phyloP scores from a whole-genome alignment of 805 yeast genomes.

The Torulaspora maleeae region DNA sequence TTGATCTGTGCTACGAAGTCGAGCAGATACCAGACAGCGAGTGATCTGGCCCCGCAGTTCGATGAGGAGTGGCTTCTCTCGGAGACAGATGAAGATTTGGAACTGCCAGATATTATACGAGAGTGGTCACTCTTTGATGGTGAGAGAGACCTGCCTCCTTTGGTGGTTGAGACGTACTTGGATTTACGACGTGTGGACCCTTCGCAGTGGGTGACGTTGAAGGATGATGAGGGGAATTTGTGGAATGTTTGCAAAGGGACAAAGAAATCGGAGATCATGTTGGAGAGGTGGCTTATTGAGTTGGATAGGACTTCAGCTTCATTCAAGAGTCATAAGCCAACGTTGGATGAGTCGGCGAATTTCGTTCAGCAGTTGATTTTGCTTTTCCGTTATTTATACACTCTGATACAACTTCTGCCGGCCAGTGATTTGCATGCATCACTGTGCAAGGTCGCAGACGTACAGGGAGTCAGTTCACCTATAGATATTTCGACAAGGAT shows the following conservation, averaged over 20 bases:
- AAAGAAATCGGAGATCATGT: constrained; percentile 75
- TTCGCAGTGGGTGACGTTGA: constrained; percentile 54
- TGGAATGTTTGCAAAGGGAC: constrained; percentile 59
- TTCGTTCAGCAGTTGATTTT: constrained; percentile 72
- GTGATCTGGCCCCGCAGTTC: constrained; percentile 14
- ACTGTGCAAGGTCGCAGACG: constrained; percentile 39
- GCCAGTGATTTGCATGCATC: constrained; percentile 53
- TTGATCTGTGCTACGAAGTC: constrained; percentile 49
- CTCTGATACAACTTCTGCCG: constrained; percentile 66
- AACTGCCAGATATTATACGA: constrained; percentile 36
- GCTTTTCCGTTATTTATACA: constrained; percentile 67
- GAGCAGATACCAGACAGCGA: constrained; percentile 23
- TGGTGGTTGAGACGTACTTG: constrained; percentile 78
- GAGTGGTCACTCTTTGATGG: constrained; percentile 63
- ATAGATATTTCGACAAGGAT: constrained; percentile 54
- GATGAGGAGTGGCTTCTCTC: constrained; percentile 18
- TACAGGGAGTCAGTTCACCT: constrained; percentile 27
- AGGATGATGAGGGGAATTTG: constrained; percentile 48
- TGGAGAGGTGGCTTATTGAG: constrained; percentile 91
- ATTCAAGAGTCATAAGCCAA: constrained; percentile 34
- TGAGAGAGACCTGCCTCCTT: constrained; percentile 54
- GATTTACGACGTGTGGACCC: constrained; percentile 57
- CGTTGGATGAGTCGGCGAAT: constrained; percentile 52
- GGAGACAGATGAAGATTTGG: constrained; percentile 8
- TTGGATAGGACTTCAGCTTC: constrained; percentile 44